These are phyloP conservation scores for Jaapia argillacea DNA, from an alignment of 768 basidiomycete species.

Conservation along the genomic window DNA sequence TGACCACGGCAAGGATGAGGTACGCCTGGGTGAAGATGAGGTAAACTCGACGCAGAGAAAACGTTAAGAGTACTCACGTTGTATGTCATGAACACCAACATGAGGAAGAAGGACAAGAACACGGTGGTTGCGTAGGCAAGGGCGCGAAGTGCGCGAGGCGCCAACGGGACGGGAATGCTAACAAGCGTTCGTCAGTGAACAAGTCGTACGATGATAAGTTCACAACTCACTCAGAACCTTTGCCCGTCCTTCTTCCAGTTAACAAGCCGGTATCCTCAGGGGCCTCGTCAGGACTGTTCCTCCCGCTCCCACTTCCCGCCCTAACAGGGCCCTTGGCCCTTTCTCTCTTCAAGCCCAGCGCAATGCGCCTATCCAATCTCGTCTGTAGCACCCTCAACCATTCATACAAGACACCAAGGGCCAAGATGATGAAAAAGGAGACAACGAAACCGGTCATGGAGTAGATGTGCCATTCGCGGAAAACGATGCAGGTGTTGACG, in stretches of 20 bases:
- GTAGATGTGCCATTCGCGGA: conserved; percentile 66
- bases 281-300: conserved; percentile 30
- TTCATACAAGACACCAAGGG: conserved; percentile 68
- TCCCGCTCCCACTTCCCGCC: conserved; percentile 26
- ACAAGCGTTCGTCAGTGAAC: not conserved
- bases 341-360: conserved; percentile 31
- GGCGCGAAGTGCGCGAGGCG: conserved; percentile 49
- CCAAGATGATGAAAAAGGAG: conserved; percentile 56
- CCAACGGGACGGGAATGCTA: conserved; percentile 41
- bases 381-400: conserved; percentile 61
- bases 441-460: conserved; percentile 45
- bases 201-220: not conserved
- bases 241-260: conserved; percentile 32
- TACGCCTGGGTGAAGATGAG: conserved; percentile 49
- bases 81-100: conserved; percentile 97
- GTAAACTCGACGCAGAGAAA: not conserved
- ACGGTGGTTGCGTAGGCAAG: conserved; percentile 65
- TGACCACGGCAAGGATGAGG: conserved; percentile 70
- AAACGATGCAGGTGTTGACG: conserved; percentile 74
- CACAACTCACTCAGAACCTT: conserved; percentile 33
- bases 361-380: conserved; percentile 49
- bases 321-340: conserved; percentile 40
- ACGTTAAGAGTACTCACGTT: conserved; percentile 47
- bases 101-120: conserved; percentile 81
- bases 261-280: conserved; percentile 48